Evolutionary conservation across 2,329 filamentous ascomycete species (phyloP).

Genomic region (Ceratocystis lukuohia): DNA sequence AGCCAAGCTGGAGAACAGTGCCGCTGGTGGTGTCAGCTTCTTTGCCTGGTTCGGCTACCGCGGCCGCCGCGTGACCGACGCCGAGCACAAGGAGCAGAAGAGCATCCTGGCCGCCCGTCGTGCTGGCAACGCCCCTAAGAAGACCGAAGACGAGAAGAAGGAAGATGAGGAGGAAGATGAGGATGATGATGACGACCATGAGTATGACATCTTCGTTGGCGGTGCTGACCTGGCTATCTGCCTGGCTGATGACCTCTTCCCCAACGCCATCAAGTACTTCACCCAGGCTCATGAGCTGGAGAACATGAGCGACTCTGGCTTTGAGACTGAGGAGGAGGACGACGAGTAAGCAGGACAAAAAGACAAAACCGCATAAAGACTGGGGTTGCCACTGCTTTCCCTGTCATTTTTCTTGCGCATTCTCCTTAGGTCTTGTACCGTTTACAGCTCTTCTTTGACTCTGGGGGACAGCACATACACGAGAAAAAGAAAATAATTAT

Average conservation of each 20-base stretch:
- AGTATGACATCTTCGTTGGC: constrained; percentile 74
- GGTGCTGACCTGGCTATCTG: constrained; percentile 71
- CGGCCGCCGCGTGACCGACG: constrained; percentile 54
- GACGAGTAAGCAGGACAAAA: constrained; percentile 22
- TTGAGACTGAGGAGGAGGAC: constrained; percentile 44
- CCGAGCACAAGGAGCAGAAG: constrained; percentile 54
- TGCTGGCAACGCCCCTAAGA: constrained; percentile 30
- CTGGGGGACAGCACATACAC: constrained; percentile 1
- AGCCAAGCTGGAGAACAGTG: constrained; percentile 44
- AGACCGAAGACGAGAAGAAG: constrained; percentile 40
- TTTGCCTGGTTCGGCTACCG: constrained; percentile 81
- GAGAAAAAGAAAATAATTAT: constrained; percentile 3
- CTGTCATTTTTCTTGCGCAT: background rate
- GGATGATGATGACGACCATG: constrained; percentile 48
- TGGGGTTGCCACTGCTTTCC: background rate
- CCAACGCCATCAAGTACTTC: constrained; percentile 79
- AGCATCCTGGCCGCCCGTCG: constrained; percentile 38
- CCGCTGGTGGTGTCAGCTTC: constrained; percentile 59
- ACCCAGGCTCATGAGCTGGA: constrained; percentile 67
- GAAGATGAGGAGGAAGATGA: constrained; percentile 45
- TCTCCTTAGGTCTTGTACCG: background rate
- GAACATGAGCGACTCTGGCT: constrained; percentile 53
- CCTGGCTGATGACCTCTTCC: constrained; percentile 79
- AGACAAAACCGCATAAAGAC: background rate
- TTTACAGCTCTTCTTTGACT: constrained; percentile 3